Percentiles rank a stretch among this genome's conserved stretches.
These are phyloP conservation scores for Cyamopsis tetragonoloba DNA, from an alignment of 306 rosid genomes.

Conservation along the genomic window DNA sequence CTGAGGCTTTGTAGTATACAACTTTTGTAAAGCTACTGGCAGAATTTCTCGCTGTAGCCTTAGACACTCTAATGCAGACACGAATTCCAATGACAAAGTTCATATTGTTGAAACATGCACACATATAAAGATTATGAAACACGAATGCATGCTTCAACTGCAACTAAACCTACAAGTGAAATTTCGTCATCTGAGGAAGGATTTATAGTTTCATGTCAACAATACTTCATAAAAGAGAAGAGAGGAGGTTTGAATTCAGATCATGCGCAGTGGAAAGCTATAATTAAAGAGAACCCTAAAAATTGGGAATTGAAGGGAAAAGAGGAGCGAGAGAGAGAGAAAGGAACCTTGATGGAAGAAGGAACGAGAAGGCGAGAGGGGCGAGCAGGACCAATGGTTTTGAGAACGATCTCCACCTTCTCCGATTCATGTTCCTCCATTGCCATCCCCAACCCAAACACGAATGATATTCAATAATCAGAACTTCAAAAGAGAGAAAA, in stretches of 20 bases:
- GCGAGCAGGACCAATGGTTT: slow-evolving; percentile 79
- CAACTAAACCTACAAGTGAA: background rate
- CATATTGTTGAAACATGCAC: background rate
- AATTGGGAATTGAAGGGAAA: background rate
- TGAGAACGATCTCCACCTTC: slow-evolving; percentile 64
- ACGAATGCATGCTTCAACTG: background rate
- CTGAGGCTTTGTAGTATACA: background rate
- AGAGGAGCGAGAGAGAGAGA: background rate
- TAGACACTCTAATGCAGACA: background rate
- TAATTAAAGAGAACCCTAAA: background rate
- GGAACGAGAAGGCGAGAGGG: slow-evolving; percentile 77
- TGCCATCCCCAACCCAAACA: background rate
- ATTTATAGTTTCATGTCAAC: background rate
- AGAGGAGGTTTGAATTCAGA: background rate
- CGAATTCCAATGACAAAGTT: background rate
- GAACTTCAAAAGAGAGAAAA: too few species aligned
- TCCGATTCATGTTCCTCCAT: slow-evolving; percentile 45
- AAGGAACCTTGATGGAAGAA: slow-evolving; percentile 56
- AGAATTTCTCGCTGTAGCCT: background rate
- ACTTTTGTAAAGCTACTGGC: background rate
- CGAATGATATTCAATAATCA: too few species aligned
- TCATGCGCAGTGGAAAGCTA: background rate
- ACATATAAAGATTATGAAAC: background rate
- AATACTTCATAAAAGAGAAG: background rate
- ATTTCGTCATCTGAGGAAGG: background rate